These are phyloP conservation scores for Canna indica DNA, from an alignment of 176 grass and related monocot genomes.

Conservation along the genomic window DNA sequence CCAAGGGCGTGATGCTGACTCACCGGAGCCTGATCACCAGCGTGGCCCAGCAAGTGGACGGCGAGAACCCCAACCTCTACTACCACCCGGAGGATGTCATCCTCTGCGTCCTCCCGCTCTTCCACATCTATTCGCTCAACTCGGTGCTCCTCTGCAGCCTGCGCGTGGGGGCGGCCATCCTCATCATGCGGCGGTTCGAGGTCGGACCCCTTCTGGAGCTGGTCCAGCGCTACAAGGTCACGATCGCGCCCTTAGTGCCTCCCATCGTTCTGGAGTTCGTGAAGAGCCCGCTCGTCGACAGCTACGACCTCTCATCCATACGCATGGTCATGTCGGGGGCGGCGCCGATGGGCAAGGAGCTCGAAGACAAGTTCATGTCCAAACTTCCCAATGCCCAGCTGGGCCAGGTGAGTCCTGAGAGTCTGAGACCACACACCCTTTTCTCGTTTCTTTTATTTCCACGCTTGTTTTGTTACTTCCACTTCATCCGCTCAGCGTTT, in stretches of 20 bases:
- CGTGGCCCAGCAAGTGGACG: constrained; percentile 20
- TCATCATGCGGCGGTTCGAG: constrained; percentile 15
- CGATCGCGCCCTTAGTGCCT: constrained; percentile 11
- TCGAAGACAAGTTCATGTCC: constrained; percentile 9
- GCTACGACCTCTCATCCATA: constrained; percentile 14
- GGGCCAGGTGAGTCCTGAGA: constrained; percentile 1
- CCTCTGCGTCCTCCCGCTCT: constrained; percentile 17
- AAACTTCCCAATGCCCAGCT: constrained; percentile 8
- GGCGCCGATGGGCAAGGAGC: constrained; percentile 19
- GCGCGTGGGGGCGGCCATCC: constrained; percentile 7
- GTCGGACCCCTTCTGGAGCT: background rate
- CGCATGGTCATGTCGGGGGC: constrained; percentile 16
- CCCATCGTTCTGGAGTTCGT: constrained; percentile 15
- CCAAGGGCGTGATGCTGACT: constrained; percentile 18
- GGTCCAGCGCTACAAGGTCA: constrained; percentile 10
- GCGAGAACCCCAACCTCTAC: constrained; percentile 20
- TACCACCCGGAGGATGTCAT: constrained; percentile 4
- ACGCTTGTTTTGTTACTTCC: background rate
- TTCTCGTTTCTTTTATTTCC: background rate
- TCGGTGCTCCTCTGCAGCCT: constrained; percentile 8
- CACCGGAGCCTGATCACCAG: constrained; percentile 17
- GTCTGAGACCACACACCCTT: background rate
- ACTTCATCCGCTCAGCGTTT: background rate
- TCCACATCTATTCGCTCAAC: constrained; percentile 16
- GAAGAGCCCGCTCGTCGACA: constrained; percentile 16